These are phyloP conservation scores for Fusarium udum DNA, from an alignment of 2,329 filamentous ascomycete genomes.

Conservation along the genomic window DNA sequence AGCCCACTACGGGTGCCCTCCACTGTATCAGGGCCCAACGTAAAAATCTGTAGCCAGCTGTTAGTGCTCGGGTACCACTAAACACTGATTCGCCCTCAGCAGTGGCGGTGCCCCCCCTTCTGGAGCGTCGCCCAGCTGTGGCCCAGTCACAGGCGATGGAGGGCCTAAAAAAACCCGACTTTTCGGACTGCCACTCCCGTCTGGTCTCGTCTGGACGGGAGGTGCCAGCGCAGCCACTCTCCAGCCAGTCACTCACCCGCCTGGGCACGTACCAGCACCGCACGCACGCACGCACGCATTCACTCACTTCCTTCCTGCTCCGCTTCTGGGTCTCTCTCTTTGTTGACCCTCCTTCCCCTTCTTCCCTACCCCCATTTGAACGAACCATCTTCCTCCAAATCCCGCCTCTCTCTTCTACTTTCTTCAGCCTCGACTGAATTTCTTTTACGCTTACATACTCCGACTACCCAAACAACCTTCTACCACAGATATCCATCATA, in stretches of 20 bases:
- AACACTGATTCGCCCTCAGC: slow-evolving; percentile 28
- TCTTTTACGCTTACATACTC: slow-evolving; percentile 31
- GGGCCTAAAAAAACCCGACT: slow-evolving; percentile 45
- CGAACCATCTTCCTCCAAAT: slow-evolving; percentile 43
- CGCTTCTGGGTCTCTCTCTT: slow-evolving; percentile 21
- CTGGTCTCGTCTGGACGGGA: background rate
- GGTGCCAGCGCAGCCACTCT: slow-evolving; percentile 33
- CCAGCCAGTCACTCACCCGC: slow-evolving; percentile 1
- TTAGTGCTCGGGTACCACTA: slow-evolving; percentile 43
- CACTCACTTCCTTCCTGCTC: slow-evolving; percentile 38
- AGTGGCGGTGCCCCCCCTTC: slow-evolving; percentile 42
- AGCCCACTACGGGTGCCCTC: slow-evolving; percentile 11
- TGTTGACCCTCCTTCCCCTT: slow-evolving; percentile 42
- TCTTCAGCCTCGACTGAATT: slow-evolving; percentile 44
- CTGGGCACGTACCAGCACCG: background rate
- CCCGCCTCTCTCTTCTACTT: slow-evolving; percentile 40
- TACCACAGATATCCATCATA: background rate
- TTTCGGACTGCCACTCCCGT: slow-evolving; percentile 43
- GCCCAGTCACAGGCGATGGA: slow-evolving; percentile 26
- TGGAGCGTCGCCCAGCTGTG: slow-evolving; percentile 21
- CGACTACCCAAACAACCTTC: slow-evolving; percentile 14
- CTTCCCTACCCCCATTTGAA: slow-evolving; percentile 41
- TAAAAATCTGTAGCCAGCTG: slow-evolving; percentile 30
- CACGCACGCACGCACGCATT: slow-evolving; percentile 12
- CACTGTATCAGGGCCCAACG: slow-evolving; percentile 37